These are phyloP conservation scores for Leccinum longicurvipes DNA, from an alignment of 768 basidiomycete species.

Conservation along the genomic window DNA sequence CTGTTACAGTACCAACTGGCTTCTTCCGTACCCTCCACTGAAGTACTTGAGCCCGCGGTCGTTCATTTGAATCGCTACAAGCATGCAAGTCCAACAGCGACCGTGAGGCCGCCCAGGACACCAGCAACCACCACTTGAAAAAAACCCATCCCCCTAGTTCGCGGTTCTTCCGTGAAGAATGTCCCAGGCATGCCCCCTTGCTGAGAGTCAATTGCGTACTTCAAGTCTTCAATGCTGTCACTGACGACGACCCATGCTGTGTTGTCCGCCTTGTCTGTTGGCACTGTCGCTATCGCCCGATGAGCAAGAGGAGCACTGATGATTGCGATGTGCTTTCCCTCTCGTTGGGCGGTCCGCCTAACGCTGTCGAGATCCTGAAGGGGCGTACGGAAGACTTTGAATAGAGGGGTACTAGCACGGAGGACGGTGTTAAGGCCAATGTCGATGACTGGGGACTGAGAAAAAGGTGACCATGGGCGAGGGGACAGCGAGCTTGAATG, in stretches of 20 bases:
- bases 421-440: constrained; percentile 24
- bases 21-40: background rate
- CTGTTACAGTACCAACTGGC: background rate
- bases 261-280: constrained; percentile 13
- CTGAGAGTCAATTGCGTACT: constrained; percentile 32
- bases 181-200: constrained; percentile 32
- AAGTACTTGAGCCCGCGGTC: background rate
- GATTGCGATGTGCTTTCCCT: constrained; percentile 32
- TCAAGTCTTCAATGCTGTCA: constrained; percentile 31
- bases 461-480: constrained; percentile 26
- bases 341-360: constrained; percentile 26
- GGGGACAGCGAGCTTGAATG: constrained; percentile 22
- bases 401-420: constrained; percentile 31
- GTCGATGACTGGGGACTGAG: constrained; percentile 24
- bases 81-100: constrained; percentile 28
- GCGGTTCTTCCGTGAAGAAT: constrained; percentile 20
- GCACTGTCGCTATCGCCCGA: constrained; percentile 15
- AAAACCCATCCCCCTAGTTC: constrained; percentile 22
- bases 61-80: constrained; percentile 29
- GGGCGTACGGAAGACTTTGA: constrained; percentile 34
- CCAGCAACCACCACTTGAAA: constrained; percentile 34
- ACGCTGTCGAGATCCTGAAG: constrained; percentile 25
- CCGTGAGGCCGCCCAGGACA: constrained; percentile 29
- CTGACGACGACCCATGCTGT: constrained; percentile 34
- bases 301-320: constrained; percentile 27